These are phyloP conservation scores for Macrophomina phaseolina DNA, from an alignment of 2,329 filamentous ascomycete species.

Conservation along the genomic window DNA sequence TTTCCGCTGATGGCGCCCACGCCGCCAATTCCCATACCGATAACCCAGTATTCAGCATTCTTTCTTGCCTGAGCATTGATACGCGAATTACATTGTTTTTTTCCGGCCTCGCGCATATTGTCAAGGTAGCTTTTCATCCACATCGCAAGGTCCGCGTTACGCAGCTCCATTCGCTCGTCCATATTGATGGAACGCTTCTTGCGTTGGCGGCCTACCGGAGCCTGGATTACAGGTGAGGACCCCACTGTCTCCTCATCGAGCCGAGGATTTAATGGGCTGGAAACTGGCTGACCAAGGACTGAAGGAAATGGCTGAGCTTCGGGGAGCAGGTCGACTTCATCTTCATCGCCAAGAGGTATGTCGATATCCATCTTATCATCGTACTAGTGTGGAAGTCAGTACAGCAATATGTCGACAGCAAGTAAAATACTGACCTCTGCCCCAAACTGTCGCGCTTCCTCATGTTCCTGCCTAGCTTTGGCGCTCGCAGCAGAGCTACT, in stretches of 20 bases:
- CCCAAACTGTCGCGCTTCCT: constrained; percentile 44
- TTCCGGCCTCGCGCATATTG: constrained; percentile 62
- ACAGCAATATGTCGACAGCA: no score
- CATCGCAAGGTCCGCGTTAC: constrained; percentile 60
- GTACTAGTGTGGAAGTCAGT: constrained; percentile 18
- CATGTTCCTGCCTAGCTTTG: constrained; percentile 50
- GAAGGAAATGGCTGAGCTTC: constrained; percentile 39
- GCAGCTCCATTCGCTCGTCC: constrained; percentile 59
- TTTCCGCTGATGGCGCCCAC: constrained; percentile 56
- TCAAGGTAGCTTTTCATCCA: constrained; percentile 65
- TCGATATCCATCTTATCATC: constrained; percentile 39
- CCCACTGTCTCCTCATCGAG: constrained; percentile 34
- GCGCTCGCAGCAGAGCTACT: constrained; percentile 46
- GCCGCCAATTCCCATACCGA: constrained; percentile 61
- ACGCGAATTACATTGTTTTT: constrained; percentile 52
- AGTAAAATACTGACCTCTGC: constrained; percentile 43
- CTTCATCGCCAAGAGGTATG: constrained; percentile 41
- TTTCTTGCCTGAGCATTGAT: constrained; percentile 60
- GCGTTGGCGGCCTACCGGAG: constrained; percentile 47
- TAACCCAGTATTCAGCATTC: constrained; percentile 67
- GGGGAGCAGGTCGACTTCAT: constrained; percentile 33
- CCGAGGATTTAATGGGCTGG: neutral
- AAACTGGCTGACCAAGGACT: constrained; percentile 8
- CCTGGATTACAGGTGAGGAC: constrained; percentile 44
- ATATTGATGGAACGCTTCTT: constrained; percentile 49